Evolutionary conservation across 371 early-diverging fungal species (phyloP), one percentile per base, ranked within the genome.

Genomic region (Lichtheimia corymbifera): DNA sequence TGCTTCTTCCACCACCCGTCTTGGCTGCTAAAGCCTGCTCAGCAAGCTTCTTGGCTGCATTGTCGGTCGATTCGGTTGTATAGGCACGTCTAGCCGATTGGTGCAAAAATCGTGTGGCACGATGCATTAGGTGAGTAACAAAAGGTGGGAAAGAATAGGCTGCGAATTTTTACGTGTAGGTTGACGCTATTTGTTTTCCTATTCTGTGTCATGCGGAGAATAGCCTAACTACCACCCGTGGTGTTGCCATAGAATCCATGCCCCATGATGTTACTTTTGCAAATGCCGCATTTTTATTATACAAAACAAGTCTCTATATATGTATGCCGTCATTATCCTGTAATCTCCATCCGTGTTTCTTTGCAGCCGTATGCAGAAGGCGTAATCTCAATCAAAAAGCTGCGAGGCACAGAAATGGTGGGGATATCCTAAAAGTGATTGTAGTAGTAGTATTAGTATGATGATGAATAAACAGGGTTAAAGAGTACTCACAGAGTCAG

Each of bases 331-430:
- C 35, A 35, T 35, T 11, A 35, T 9, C 47, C 17, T n/a, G 47
- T 47, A 50, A 73, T 70, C 41, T 74, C 67, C 63, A 76, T 61
- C 27, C 82, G 68, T 55, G 74, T 62, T 53, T 91, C 91, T 59
- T 83, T 82, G 65, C 84, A 86, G 1, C 91, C 86, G 59, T 92
- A 92, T 12, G 93, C 92, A 0, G 89, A 85, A 14, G 93, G 93
- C 11, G 85, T 85, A 58, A 93, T 81, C 71, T 92, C 93, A 51
- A 93, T 76, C 41, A 93, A 71, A 40, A 82, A 84, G 14, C 85
- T 80, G 11, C 87, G 76, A n/a, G 93, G 90, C 44, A 93, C 89
- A 17, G 84, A 84, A 27, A 93, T 77, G 22, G 73, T 79, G 13
- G 93, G 93, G 49, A 93, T 92, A 67, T 88, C 86, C 85, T 90